These are phyloP conservation scores for Trichoderma atrobrunneum DNA, from an alignment of 2,329 filamentous ascomycete species.

Conservation along the genomic window DNA sequence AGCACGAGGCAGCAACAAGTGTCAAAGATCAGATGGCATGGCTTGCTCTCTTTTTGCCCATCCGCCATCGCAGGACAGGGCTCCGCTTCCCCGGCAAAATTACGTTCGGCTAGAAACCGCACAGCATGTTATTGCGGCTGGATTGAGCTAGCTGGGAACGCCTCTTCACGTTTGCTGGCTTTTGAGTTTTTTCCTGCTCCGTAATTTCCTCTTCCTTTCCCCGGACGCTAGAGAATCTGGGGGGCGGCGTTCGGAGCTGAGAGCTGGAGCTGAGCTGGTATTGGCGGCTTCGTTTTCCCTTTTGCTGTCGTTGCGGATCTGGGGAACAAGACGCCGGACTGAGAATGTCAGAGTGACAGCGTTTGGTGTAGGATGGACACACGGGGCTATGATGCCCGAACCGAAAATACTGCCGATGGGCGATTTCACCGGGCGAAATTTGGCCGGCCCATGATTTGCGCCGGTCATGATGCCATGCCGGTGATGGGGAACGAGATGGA, in stretches of 20 bases:
- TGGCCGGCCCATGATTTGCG: background rate
- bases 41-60: background rate
- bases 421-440: background rate
- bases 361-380: background rate
- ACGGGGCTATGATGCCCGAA: background rate
- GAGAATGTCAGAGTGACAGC: background rate
- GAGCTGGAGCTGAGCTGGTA: background rate
- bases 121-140: background rate
- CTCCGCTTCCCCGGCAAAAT: constrained; percentile 10
- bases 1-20: background rate
- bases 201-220: background rate
- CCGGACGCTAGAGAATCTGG: background rate
- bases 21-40: background rate
- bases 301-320: background rate
- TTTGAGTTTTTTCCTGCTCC: background rate
- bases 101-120: background rate
- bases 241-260: background rate
- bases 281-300: background rate
- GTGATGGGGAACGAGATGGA: background rate
- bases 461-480: background rate
- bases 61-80: too few relatives aligned
- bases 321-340: background rate
- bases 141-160: background rate
- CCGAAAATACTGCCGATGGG: background rate
- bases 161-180: background rate